Evolutionary conservation across 2,329 filamentous ascomycete genomes (phyloP), one percentile per base, ranked within the genome.

Genomic region (Apiospora phragmitis): DNA sequence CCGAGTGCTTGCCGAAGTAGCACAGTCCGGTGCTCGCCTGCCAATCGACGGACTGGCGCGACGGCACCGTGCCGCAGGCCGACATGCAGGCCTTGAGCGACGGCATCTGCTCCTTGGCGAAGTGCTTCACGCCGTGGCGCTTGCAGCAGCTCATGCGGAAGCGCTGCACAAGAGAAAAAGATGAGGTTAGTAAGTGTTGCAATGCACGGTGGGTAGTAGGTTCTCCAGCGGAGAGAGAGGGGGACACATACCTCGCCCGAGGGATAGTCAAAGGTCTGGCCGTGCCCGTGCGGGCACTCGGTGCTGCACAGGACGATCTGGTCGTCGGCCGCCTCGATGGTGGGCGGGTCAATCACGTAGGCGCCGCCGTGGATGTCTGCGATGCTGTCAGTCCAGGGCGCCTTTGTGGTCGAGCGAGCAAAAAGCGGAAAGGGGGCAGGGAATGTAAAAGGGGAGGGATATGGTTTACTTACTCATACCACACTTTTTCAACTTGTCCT

Each of bases 241-340:
- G 29, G 5, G 9, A 11, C 29, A 72, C 80, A 69, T 80, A 85
- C 84, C 80, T 88, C 87, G 77, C 86, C 88, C 0, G 62, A 42
- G 35, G 62, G 62, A 11, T 35, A 21, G 62, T 65, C 26, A 11
- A 38, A 65, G 16, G 41, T 65, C 35, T 38, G 62, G 21, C 62
- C 62, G 35, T 65, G 62, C 1, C 35, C 62, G 21, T 65, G 35
- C 18, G 62, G 62, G 32, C 62, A 65, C 26, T n/a, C 32, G 35
- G 62, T 65, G 32, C 35, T 41, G 62, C 62, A 65, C 21, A 65
- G 35, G n/a, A 65, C 35, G 7, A 65, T 16, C 14, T 35, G 18
- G 32, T 65, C 62, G 18, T 65, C 62, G 35, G 18, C 26, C 6
- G 62, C 62, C 21, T 42, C 62, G 21, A 38, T 38, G 35, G 41